These are phyloP conservation scores for Scutellaria galericulata DNA, from an alignment of 257 asterid genomes.

Conservation along the genomic window DNA sequence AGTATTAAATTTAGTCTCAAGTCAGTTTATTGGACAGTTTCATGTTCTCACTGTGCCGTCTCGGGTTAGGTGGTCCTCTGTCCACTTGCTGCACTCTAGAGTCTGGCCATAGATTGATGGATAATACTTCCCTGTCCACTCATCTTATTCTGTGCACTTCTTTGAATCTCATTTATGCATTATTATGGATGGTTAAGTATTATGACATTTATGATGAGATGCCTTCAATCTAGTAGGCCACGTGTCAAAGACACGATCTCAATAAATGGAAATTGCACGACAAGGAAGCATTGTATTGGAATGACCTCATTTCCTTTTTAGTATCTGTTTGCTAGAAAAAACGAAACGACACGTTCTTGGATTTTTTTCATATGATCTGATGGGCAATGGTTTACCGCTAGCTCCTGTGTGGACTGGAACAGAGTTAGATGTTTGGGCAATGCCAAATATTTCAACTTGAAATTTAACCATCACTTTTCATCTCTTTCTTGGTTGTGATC, in stretches of 20 bases:
- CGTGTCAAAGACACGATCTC: background rate
- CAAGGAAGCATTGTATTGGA: background rate
- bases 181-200: slow-evolving; percentile 6
- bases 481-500: slow-evolving; percentile 16
- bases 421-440: background rate
- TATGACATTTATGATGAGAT: background rate
- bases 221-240: slow-evolving; percentile 14
- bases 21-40: background rate
- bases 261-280: slow-evolving; percentile 6
- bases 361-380: slow-evolving; percentile 7
- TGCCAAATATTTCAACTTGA: slow-evolving; percentile 20
- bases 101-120: background rate
- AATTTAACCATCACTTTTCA: background rate
- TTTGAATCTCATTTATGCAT: background rate
- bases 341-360: background rate
- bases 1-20: background rate
- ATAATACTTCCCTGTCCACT: background rate
- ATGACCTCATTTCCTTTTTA: background rate
- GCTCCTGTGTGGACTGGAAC: background rate
- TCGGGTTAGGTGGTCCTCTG: background rate
- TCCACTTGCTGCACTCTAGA: background rate
- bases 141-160: background rate
- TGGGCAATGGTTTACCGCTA: background rate
- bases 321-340: background rate
- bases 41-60: background rate